Evolutionary conservation across 768 basidiomycete species (phyloP).

Genomic region (Agrocybe praecox): DNA sequence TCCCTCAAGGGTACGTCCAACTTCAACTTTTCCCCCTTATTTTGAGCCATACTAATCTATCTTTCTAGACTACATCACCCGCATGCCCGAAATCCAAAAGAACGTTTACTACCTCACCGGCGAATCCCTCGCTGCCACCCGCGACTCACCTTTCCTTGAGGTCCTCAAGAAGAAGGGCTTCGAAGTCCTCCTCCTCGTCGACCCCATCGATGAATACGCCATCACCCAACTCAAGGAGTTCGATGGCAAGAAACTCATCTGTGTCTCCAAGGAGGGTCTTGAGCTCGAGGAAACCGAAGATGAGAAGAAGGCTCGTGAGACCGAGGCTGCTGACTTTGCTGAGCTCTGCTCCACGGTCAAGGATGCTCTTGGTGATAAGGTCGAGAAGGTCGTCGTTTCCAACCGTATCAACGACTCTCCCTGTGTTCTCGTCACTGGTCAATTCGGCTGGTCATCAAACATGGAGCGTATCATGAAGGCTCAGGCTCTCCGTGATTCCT

Average conservation of each 20-base stretch:
- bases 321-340: slow-evolving; percentile 78
- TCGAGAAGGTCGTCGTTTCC: slow-evolving; percentile 98
- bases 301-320: slow-evolving; percentile 91
- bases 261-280: slow-evolving; percentile 98
- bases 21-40: neutral
- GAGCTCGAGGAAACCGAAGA: slow-evolving; percentile 99
- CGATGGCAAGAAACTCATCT: slow-evolving; percentile 95
- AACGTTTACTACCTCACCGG: slow-evolving; percentile 99
- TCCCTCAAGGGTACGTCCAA: slow-evolving; percentile 81
- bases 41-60: neutral
- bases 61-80: slow-evolving; percentile 90
- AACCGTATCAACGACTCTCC: slow-evolving; percentile 98
- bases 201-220: slow-evolving; percentile 99
- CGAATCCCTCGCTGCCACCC: slow-evolving; percentile 89
- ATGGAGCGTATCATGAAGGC: slow-evolving; percentile 99
- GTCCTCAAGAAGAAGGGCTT: slow-evolving; percentile 99
- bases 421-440: slow-evolving; percentile 96
- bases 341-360: slow-evolving; percentile 95
- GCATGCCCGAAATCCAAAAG: slow-evolving; percentile 99
- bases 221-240: slow-evolving; percentile 99
- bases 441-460: slow-evolving; percentile 99
- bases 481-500: slow-evolving; percentile 93
- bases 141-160: slow-evolving; percentile 98
- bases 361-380: slow-evolving; percentile 98
- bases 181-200: slow-evolving; percentile 95